Conservation (phyloP, 345 rosid species). For the Dovyalis caffra region DNA sequence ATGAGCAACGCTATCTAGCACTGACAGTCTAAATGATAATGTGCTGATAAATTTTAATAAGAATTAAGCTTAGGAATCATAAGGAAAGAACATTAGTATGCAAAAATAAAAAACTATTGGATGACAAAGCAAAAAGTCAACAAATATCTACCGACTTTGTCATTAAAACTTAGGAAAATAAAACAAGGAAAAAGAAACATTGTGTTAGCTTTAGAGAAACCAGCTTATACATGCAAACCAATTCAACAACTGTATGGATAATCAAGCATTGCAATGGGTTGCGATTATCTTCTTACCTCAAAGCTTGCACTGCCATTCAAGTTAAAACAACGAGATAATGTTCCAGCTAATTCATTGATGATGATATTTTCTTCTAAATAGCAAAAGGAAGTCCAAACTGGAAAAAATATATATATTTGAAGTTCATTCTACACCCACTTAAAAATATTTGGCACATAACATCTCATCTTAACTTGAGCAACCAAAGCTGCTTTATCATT, state of each 20-base stretch:
- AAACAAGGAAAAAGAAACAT: too few species aligned
- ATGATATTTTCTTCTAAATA: neutral
- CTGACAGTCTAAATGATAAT: too few species aligned
- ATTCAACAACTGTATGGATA: neutral
- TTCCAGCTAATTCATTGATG: constrained; percentile 20
- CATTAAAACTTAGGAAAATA: too few species aligned
- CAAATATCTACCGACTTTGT: too few species aligned
- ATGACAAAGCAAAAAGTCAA: too few species aligned
- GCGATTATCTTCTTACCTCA: constrained; percentile 58
- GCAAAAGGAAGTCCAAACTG: neutral
- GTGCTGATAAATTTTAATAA: too few species aligned
- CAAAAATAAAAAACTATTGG: too few species aligned
- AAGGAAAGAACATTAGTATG: too few species aligned
- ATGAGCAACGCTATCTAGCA: too few species aligned
- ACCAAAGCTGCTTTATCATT: neutral
- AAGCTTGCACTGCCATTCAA: constrained; percentile 53
- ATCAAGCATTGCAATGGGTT: neutral
- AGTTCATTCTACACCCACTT: neutral
- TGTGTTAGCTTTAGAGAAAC: neutral
- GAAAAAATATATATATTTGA: neutral
- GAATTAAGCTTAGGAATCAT: too few species aligned
- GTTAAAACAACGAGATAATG: constrained; percentile 78
- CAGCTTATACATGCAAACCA: neutral
- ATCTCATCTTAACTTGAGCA: neutral
- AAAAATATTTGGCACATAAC: neutral